Conservation (phyloP, 495 filamentous ascomycete species). For the Jackrogersella multiformis region DNA sequence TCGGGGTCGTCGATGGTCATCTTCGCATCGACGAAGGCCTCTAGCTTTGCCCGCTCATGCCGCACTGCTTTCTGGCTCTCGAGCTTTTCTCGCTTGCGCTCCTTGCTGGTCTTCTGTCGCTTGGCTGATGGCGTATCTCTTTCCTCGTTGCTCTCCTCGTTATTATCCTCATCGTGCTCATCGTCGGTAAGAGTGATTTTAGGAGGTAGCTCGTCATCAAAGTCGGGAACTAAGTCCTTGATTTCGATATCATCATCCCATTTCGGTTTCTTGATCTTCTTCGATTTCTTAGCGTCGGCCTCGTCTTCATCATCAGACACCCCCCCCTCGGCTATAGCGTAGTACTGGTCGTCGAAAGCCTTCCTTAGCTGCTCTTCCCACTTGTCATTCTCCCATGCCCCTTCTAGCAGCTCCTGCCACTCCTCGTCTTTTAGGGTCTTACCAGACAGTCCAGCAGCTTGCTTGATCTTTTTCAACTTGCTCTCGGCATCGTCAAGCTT, state of each 20-base stretch:
- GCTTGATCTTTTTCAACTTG: slow-evolving; percentile 82
- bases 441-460: slow-evolving; percentile 81
- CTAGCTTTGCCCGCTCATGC: slow-evolving; percentile 81
- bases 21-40: slow-evolving; percentile 84
- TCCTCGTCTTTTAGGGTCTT: slow-evolving; percentile 76
- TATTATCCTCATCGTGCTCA: slow-evolving; percentile 41
- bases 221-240: slow-evolving; percentile 88
- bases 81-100: slow-evolving; percentile 69
- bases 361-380: slow-evolving; percentile 92
- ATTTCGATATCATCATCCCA: slow-evolving; percentile 99
- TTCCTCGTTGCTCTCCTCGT: slow-evolving; percentile 55
- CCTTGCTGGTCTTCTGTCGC: slow-evolving; percentile 71
- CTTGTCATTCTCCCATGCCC: slow-evolving; percentile 81
- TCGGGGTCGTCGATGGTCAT: slow-evolving; percentile 74
- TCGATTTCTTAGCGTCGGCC: slow-evolving; percentile 30
- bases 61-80: slow-evolving; percentile 79
- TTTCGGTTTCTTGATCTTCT: slow-evolving; percentile 84
- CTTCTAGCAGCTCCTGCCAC: slow-evolving; percentile 83
- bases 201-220: slow-evolving; percentile 68
- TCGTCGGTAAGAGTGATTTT: slow-evolving; percentile 63
- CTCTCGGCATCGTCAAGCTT: slow-evolving; percentile 88
- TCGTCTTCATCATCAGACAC: slow-evolving; percentile 56
- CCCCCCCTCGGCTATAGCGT: slow-evolving; percentile 69
- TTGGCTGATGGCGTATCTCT: slow-evolving; percentile 55
- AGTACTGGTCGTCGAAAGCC: slow-evolving; percentile 88